phyloP scores from a whole-genome alignment of 2,329 filamentous ascomycete species.

The Penicillium sp. region DNA sequence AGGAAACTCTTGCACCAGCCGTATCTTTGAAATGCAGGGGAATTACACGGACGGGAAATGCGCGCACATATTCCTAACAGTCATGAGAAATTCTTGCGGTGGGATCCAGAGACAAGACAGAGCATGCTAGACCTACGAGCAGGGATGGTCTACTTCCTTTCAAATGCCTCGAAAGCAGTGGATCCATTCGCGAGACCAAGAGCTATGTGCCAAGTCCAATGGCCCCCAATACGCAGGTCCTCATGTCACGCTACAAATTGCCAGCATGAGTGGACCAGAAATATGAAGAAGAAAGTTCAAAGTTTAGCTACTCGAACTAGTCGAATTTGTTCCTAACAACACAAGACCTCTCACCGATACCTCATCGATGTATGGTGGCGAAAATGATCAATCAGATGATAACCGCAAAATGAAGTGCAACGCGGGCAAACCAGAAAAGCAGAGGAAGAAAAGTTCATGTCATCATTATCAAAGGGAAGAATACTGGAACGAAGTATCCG shows the following conservation, averaged over 20 bases:
- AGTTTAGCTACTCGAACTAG: background rate
- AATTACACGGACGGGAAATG: too few relatives aligned
- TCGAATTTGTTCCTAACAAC: background rate
- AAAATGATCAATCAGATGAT: constrained; percentile 1
- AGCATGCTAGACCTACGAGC: too few relatives aligned
- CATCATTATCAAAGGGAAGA: constrained; percentile 26
- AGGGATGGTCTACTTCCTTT: too few relatives aligned
- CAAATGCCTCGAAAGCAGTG: too few relatives aligned
- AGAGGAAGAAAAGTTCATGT: constrained; percentile 25
- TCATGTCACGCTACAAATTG: background rate
- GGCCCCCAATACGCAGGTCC: too few relatives aligned
- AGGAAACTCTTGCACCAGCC: too few relatives aligned
- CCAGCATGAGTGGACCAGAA: background rate
- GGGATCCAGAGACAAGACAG: too few relatives aligned
- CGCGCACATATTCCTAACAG: too few relatives aligned
- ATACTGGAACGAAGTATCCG: constrained; percentile 10
- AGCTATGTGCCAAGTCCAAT: too few relatives aligned
- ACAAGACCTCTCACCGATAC: background rate
- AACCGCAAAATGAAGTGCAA: background rate
- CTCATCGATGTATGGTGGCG: constrained; percentile 3
- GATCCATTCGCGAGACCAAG: too few relatives aligned
- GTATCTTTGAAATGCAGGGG: too few relatives aligned
- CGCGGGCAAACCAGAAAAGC: background rate
- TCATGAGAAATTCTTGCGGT: too few relatives aligned
- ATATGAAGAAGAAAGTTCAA: background rate